Base-by-base conservation (phyloP, 2,329 filamentous ascomycete genomes). In the Cladosporium velox region DNA sequence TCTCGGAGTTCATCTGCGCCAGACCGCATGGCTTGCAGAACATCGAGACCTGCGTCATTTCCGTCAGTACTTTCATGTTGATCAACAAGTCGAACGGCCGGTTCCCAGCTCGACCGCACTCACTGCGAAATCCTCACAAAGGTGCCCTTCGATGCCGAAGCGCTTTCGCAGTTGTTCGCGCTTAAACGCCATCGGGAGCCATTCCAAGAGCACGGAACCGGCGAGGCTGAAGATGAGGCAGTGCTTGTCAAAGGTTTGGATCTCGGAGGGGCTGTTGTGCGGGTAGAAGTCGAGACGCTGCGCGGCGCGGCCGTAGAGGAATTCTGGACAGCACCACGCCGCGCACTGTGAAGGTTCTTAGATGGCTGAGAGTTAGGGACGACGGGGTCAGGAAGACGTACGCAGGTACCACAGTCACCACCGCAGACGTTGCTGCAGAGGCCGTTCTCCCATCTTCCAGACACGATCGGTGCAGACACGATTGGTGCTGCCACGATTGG, bases 1-100 rank as follows among this genome's bases (percentile, higher is more conserved):
- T 51, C 54, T 72, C 71, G 15, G 58, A 68, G 32, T 71, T 63
- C 65, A 71, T 68, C 58, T 71, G 71, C 21, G 68, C 67, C 38
- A 72, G 12, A 24, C 61, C 51, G 52, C 70, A 72, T 24, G 63
- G 65, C 24, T n/a, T 58, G 65, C 66, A 68, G 49, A 26, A 67
- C 11, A 11, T 28, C 15, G 64, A 54, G 4, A 49, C 47, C 65
- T 65, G 54, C 32, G 34, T 44, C 8, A 15, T 28, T 61, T 49
- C 15, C 18, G 49, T 47, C 26, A 55, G 41, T 18, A 38, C 54
- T 14, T 44, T 15, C 10, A 15, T 24, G 24, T 24, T 30, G 28
- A 30, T 30, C 1, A 59, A 65, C 35, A 24, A 68, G 38, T n/a
- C 41, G 26, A 4, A 11, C n/a, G 21, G 41, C n/a, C 4, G n/a